A percentile compares a stretch with the other conserved stretches of the same genome.
These are phyloP conservation scores for Parascedosporium putredinis DNA, from an alignment of 2,329 filamentous ascomycete genomes.

Conservation along the genomic window DNA sequence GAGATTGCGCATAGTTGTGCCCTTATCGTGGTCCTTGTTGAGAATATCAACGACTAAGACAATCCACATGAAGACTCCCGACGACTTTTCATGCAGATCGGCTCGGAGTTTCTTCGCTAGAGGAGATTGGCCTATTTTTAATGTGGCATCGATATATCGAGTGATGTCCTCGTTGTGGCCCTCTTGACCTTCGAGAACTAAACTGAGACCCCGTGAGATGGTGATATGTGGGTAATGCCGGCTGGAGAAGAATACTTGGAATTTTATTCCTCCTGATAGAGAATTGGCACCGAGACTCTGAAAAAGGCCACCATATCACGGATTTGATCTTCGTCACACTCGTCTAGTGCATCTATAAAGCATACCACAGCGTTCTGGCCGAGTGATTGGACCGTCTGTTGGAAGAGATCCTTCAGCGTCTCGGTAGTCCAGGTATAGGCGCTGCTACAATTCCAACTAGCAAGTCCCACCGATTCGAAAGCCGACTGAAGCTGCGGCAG, in stretches of 20 bases:
- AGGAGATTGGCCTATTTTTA: constrained; percentile 5
- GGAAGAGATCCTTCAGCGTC: not conserved
- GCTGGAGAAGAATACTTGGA: constrained; percentile 34
- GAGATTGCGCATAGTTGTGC: constrained; percentile 11
- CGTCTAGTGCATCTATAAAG: constrained; percentile 36
- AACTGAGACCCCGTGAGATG: constrained; percentile 14
- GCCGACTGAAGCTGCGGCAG: constrained; percentile 13
- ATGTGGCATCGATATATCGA: not conserved
- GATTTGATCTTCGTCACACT: constrained; percentile 32
- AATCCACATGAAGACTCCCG: constrained; percentile 34
- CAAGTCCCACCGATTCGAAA: not conserved
- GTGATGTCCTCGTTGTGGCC: not conserved
- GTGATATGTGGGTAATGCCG: constrained; percentile 35
- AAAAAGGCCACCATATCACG: constrained; percentile 33
- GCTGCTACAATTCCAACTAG: not conserved
- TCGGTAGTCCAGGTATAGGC: not conserved
- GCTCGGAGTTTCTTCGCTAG: not conserved
- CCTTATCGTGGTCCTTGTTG: constrained; percentile 22
- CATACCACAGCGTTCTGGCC: constrained; percentile 11
- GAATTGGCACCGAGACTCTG: constrained; percentile 24
- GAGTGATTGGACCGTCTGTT: constrained; percentile 4
- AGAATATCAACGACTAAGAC: constrained; percentile 27
- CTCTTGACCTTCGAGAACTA: not conserved
- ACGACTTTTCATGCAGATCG: constrained; percentile 25
- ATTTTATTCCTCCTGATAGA: not conserved